phyloP scores from a whole-genome alignment of 345 rosid species.

The Durio zibethinus region DNA sequence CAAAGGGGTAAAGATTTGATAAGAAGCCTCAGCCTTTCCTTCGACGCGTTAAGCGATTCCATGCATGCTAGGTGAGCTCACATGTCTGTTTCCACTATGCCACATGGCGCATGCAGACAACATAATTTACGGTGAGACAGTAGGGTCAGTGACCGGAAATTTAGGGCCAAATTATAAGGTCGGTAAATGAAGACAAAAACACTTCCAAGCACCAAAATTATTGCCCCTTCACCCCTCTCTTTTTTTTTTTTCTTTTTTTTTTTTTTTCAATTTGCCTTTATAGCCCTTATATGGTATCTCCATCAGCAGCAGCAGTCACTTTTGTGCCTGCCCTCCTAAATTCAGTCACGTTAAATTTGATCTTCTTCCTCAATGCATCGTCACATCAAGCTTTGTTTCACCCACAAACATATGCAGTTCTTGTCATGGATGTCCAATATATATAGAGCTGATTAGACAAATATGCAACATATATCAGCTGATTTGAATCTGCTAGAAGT shows the following conservation, averaged over 20 bases:
- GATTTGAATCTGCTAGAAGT: not conserved
- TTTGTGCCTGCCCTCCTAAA: too few species aligned
- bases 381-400: not conserved
- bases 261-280: too few species aligned
- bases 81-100: not conserved
- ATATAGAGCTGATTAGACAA: not conserved
- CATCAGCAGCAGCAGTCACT: too few species aligned
- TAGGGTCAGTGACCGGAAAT: constrained; percentile 24
- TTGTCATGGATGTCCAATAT: not conserved
- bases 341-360: not conserved
- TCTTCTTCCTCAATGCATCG: not conserved
- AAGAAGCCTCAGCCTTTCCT: not conserved
- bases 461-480: not conserved
- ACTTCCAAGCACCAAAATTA: not conserved
- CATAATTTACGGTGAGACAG: not conserved
- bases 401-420: not conserved
- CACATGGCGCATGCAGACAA: not conserved
- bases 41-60: not conserved
- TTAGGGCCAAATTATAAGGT: constrained; percentile 28
- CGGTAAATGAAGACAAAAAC: constrained; percentile 39
- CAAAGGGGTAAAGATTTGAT: not conserved
- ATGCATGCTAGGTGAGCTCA: too few species aligned
- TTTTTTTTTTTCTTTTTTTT: too few species aligned
- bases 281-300: too few species aligned
- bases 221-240: too few species aligned